Base-by-base conservation (phyloP, 495 filamentous ascomycete genomes). In the Penicillium arizonense region DNA sequence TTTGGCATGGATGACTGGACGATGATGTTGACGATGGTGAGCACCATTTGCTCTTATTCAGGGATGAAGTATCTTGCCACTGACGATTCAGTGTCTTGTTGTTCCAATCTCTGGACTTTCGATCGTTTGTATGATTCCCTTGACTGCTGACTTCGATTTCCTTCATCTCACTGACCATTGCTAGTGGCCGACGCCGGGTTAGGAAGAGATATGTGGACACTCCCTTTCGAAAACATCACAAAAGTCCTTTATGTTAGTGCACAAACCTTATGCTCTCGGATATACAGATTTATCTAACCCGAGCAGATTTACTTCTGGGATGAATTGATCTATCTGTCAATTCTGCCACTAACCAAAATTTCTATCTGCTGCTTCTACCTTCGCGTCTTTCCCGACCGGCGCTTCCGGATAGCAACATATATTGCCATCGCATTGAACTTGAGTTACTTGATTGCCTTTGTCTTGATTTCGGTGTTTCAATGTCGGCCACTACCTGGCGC, bases 191-290 rank as follows among this genome's bases (percentile, higher is more conserved):
- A 69, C 20, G 46, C 61, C 34, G 77, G 78, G 7, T 57, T 76
- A 10, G 73, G 77, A 1, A 68, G 53, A 34, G 75, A 81, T 51
- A 71, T 79, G 28, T 81, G 76, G 76, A 65, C 69, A 10, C 57
- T 81, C 16, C 67, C 74, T 1, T 71, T 70, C 24, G 58, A 73
- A n/a, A 66, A 80, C 38, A 69, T 81, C 44, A 77, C 73, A 6
- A 46, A 51, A 13, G 62, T 70, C 48, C 67, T 72, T 14, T 65
- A 70, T 39, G 69, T 70, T 2, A 50, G 67, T 58, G 7, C 9
- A n/a, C 2, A 12, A 28, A 16, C 0, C 8, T 39, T 4, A 18
- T 42, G 9, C 30, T 0, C 12, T 5, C 35, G 11, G 24, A 21
- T 12, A 33, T 14, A 8, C 18, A 32, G 14, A 44, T 21, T 35